These are phyloP conservation scores for Adansonia gregorii DNA, from an alignment of 441 rosid species.

Conservation along the genomic window DNA sequence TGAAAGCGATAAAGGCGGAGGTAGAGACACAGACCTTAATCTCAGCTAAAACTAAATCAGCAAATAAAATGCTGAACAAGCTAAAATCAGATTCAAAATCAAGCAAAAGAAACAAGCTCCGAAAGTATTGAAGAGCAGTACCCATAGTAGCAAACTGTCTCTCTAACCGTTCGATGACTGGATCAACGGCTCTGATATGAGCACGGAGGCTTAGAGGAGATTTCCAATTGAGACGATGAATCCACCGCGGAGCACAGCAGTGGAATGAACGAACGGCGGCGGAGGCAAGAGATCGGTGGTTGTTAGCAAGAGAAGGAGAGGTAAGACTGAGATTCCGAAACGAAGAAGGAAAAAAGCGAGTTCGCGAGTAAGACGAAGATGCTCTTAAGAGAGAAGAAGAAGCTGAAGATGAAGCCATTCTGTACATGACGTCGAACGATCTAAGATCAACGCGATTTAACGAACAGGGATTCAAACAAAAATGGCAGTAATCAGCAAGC, in stretches of 20 bases:
- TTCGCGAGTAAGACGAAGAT: constrained; percentile 39
- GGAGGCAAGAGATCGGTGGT: constrained; percentile 57
- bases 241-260: constrained; percentile 68
- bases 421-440: constrained; percentile 63
- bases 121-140: constrained; percentile 38
- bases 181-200: constrained; percentile 66
- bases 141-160: constrained; percentile 85
- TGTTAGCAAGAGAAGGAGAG: constrained; percentile 32
- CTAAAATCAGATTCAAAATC: not conserved
- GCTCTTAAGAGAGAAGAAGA: constrained; percentile 65
- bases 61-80: not conserved
- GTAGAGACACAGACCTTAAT: not conserved
- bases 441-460: constrained; percentile 14
- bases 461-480: constrained; percentile 45
- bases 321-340: constrained; percentile 25
- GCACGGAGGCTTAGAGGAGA: constrained; percentile 63
- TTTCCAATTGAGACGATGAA: constrained; percentile 70
- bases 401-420: constrained; percentile 56
- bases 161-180: constrained; percentile 66
- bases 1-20: not conserved
- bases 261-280: constrained; percentile 59
- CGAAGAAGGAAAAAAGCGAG: constrained; percentile 46
- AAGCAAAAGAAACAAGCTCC: constrained; percentile 20
- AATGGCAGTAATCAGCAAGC: constrained; percentile 18
- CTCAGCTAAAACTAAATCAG: not conserved